phyloP scores from a whole-genome alignment of 2,329 filamentous ascomycete species.

The Fonsecaea pugnacius region DNA sequence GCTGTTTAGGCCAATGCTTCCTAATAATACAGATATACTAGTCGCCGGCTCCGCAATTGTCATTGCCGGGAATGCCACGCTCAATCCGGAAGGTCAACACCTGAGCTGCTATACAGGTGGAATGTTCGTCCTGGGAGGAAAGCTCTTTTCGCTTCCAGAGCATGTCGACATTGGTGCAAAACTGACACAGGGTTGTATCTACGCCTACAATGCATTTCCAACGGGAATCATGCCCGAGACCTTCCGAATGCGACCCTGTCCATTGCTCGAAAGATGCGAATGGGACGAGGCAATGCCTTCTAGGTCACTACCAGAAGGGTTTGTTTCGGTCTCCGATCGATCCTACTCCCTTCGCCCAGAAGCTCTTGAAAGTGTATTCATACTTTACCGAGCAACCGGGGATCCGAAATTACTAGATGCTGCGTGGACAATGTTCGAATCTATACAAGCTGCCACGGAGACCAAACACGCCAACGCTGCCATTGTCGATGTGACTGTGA shows the following conservation, averaged over 20 bases:
- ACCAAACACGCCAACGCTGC: conserved; percentile 72
- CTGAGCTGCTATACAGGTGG: conserved; percentile 60
- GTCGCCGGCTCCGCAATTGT: conserved; percentile 51
- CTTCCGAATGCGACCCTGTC: conserved; percentile 51
- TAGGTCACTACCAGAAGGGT: conserved; percentile 33
- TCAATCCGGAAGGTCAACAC: conserved; percentile 55
- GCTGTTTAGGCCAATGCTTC: conserved; percentile 56
- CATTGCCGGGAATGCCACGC: conserved; percentile 33
- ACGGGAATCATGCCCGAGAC: conserved; percentile 61
- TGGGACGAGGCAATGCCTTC: conserved; percentile 42
- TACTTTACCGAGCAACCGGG: conserved; percentile 88
- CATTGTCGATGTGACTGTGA: conserved; percentile 58
- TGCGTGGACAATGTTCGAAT: conserved; percentile 83
- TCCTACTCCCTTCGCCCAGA: conserved; percentile 64
- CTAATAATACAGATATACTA: conserved; percentile 52
- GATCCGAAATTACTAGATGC: conserved; percentile 75
- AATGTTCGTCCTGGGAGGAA: conserved; percentile 59
- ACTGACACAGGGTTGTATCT: conserved; percentile 61
- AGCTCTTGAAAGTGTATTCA: conserved; percentile 85
- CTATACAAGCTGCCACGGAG: conserved; percentile 68
- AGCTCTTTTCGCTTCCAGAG: conserved; percentile 55
- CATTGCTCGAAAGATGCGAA: conserved; percentile 42
- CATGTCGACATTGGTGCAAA: conserved; percentile 57
- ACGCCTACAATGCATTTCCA: conserved; percentile 56
- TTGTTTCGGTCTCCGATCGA: conserved; percentile 27